These are phyloP conservation scores for Phenoliferia sp. DNA, from an alignment of 1,284 basidiomycete genomes.

Conservation along the genomic window DNA sequence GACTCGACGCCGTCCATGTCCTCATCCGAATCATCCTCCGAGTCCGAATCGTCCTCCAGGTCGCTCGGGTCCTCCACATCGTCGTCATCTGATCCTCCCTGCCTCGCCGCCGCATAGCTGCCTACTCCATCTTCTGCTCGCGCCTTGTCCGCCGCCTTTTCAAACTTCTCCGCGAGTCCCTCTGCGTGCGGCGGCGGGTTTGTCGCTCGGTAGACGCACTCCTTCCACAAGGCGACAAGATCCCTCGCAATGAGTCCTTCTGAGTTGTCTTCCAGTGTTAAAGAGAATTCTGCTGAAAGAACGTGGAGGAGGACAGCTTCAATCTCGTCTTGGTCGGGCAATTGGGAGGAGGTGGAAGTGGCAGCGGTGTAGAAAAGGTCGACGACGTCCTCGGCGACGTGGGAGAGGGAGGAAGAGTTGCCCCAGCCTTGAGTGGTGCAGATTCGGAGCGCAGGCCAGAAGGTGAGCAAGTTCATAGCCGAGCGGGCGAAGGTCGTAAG, in stretches of 20 bases:
- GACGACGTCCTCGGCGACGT: constrained; percentile 66
- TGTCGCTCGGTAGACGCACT: constrained; percentile 12
- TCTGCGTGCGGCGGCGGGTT: constrained; percentile 42
- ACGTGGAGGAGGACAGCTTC: constrained; percentile 66
- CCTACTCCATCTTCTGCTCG: constrained; percentile 52
- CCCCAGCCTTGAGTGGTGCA: constrained; percentile 80
- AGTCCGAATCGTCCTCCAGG: constrained; percentile 5
- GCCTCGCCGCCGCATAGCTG: constrained; percentile 41
- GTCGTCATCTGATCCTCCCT: constrained; percentile 4
- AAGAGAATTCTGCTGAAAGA: constrained; percentile 79
- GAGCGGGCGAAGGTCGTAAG: constrained; percentile 71
- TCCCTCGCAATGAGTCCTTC: constrained; percentile 64
- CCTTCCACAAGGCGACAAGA: constrained; percentile 28
- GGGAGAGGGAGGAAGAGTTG: constrained; percentile 46
- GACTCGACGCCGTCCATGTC: constrained; percentile 51
- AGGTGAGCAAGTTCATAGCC: constrained; percentile 66
- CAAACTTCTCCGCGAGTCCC: constrained; percentile 53
- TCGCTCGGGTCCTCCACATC: constrained; percentile 22
- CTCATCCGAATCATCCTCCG: constrained; percentile 13
- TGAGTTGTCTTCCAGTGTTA: constrained; percentile 72
- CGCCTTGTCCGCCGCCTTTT: constrained; percentile 57
- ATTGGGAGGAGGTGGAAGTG: not conserved
- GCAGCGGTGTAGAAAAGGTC: constrained; percentile 61
- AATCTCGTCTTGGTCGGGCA: constrained; percentile 61
- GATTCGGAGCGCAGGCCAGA: constrained; percentile 77